Evolutionary conservation across 75 land plant species (phyloP).

Genomic region (Cupressus sempervirens): DNA sequence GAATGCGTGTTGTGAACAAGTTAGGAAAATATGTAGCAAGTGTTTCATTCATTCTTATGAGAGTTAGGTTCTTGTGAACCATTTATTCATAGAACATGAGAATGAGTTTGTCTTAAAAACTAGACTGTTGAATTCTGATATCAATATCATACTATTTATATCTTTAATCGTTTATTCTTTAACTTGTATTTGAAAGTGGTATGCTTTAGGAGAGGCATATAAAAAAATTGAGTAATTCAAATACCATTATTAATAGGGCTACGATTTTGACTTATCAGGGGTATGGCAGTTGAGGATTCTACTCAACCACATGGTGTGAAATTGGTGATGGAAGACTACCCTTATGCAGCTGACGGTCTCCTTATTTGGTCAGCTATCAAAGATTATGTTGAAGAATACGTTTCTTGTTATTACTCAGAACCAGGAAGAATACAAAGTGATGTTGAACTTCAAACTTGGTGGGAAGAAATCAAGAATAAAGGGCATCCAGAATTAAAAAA

Average conservation of each 20-base stretch:
- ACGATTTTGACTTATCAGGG: constrained; percentile 33
- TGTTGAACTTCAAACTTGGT: constrained; percentile 86
- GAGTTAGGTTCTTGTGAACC: no score
- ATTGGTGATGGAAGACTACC: constrained; percentile 83
- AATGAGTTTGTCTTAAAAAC: no score
- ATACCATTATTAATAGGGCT: neutral
- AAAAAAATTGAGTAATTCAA: neutral
- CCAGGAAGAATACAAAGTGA: constrained; percentile 38
- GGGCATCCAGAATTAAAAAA: constrained; percentile 74
- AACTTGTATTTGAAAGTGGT: neutral
- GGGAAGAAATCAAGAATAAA: constrained; percentile 57
- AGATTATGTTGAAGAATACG: constrained; percentile 54
- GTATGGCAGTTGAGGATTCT: constrained; percentile 81
- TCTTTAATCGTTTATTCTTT: neutral
- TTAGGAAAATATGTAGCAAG: neutral
- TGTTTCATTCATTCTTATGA: no score
- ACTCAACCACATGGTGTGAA: constrained; percentile 60
- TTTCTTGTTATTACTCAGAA: constrained; percentile 55
- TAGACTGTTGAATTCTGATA: no score
- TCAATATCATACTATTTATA: neutral
- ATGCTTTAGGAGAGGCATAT: neutral
- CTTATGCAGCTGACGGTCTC: constrained; percentile 89
- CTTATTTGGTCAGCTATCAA: constrained; percentile 79
- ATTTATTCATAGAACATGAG: no score
- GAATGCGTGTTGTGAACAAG: neutral